Base-by-base conservation (phyloP, 164 flowering plant genomes). In the Nymphaea thermarum region DNA sequence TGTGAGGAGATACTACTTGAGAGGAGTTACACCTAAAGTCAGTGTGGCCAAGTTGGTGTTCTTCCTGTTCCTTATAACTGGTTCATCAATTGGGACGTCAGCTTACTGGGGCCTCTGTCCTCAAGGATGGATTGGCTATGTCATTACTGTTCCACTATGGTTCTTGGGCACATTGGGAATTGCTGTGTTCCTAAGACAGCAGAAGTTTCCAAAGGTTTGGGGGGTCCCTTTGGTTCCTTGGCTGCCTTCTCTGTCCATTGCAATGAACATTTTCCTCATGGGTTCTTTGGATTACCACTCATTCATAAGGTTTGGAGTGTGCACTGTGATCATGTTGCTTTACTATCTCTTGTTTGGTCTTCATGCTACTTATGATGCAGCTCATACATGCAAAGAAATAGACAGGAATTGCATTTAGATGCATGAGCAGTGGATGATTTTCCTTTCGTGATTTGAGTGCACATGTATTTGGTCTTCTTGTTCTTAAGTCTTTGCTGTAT, bases 161-260 rank as follows among this genome's bases (percentile, higher is more conserved):
- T 71, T 86, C 70, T 51, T 76, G 11, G 89, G 87, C 36, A 88
- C 91, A 36, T 43, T 83, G 64, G 87, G 82, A 43, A 67, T 92
- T 76, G 72, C 71, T 4, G 3, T 71, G 3, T 66, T 88, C 60
- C 71, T 87, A 65, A 78, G 84, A 0, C 75, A 82, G 72, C 79
- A 74, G 55, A 79, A 78, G 8, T 66, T 60, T 44, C 91, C 98
- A 7, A 86, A 82, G 65, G 73, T 87, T 4, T 90, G 91, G 94
- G 91, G 88, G 4, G 91, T 90, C 65, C 95, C 98, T 0, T 71
- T 90, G 2, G 95, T 92, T 44, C 96, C 98, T 11, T 87, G 89
- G 96, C 57, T 92, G 64, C 98, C 98, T 15, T 77, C 91, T 8
- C 66, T 86, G 67, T 90, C 98, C 2, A 90, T 92, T 75, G 84